Conservation (phyloP, 2,329 filamentous ascomycete species). For the Exserohilum rostratum region DNA sequence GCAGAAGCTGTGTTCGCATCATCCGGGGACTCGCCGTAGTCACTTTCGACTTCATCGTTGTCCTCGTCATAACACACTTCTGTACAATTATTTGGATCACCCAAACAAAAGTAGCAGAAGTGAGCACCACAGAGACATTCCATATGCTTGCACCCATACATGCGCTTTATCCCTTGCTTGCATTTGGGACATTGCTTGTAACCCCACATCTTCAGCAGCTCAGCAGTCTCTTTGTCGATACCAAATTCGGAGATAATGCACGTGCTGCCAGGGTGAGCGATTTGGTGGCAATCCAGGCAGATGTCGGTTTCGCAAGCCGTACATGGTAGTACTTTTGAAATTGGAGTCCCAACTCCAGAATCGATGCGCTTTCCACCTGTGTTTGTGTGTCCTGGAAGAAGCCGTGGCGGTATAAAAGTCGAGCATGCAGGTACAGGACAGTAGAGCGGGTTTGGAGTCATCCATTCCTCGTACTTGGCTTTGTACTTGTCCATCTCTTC, state of each 20-base stretch:
- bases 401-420: conserved; percentile 51
- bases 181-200: conserved; percentile 60
- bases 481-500: conserved; percentile 48
- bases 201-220: conserved; percentile 51
- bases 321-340: conserved; percentile 46
- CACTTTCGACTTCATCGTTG: conserved; percentile 33
- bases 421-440: conserved; percentile 58
- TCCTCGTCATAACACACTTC: conserved; percentile 29
- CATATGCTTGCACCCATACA: conserved; percentile 58
- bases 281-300: conserved; percentile 53
- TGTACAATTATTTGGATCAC: conserved; percentile 41
- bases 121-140: conserved; percentile 57
- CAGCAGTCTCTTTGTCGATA: conserved; percentile 45
- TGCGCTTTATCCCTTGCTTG: conserved; percentile 53
- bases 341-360: conserved; percentile 36
- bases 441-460: conserved; percentile 54
- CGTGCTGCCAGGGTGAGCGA: conserved; percentile 46
- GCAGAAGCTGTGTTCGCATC: background rate
- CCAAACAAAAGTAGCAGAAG: conserved; percentile 57
- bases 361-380: conserved; percentile 31
- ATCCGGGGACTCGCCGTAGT: conserved; percentile 20
- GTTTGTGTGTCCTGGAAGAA: conserved; percentile 21
- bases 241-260: conserved; percentile 45
- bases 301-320: conserved; percentile 52
- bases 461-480: conserved; percentile 56